These are phyloP conservation scores for Rhizophagus clarus DNA, from an alignment of 192 early-diverging fungal genomes.

Conservation along the genomic window DNA sequence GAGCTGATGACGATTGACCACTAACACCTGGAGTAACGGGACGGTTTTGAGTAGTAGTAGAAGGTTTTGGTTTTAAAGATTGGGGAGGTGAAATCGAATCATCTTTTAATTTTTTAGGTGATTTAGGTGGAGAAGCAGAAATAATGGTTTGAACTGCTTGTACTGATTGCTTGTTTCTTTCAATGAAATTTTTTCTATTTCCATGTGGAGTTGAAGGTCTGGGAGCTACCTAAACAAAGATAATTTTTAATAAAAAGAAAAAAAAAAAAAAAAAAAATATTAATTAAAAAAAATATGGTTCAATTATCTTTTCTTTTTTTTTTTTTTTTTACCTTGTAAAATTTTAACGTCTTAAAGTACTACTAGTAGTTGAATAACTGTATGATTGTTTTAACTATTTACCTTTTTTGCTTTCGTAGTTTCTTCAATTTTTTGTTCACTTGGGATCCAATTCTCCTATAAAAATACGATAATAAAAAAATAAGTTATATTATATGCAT, in stretches of 20 bases:
- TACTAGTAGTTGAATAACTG: no score
- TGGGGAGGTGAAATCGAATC: constrained; percentile 16
- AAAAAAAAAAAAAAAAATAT: no score
- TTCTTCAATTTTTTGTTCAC: not conserved
- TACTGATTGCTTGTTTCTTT: not conserved
- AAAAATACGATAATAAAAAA: not conserved
- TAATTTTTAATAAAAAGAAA: not conserved
- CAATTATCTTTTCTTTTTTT: no score
- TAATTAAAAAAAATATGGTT: not conserved
- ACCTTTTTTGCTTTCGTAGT: not conserved
- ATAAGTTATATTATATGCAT: not conserved
- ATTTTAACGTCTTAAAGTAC: no score
- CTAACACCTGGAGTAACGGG: no score
- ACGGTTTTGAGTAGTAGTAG: not conserved
- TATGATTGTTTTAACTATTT: not conserved
- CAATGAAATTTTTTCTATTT: not conserved
- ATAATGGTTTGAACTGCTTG: not conserved
- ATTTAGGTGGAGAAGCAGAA: not conserved
- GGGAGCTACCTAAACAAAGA: not conserved
- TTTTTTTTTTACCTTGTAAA: not conserved
- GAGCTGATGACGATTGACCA: constrained; percentile 1
- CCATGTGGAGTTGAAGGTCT: constrained; percentile 16
- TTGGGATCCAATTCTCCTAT: not conserved
- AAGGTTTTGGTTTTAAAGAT: not conserved
- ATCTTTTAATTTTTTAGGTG: not conserved